Evolutionary conservation across 225 moss, liverwort and hornwort genomes (phyloP).

Genomic region (Antitrichia curtipendula): DNA sequence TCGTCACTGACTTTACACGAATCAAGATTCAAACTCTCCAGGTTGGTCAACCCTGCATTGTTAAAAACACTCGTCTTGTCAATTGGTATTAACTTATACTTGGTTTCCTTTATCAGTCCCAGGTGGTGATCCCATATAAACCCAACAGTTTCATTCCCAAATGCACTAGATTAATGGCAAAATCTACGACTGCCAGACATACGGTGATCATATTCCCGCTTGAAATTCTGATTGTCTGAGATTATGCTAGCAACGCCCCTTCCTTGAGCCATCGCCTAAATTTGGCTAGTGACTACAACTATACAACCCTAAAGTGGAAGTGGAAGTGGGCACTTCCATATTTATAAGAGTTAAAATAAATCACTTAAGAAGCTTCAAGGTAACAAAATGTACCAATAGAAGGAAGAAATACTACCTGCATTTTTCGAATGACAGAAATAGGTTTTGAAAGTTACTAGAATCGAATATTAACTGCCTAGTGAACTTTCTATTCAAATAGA

Average conservation of each 20-base stretch:
- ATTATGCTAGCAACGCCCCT: background rate
- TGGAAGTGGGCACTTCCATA: background rate
- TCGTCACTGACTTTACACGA: constrained; percentile 72
- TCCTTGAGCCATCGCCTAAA: background rate
- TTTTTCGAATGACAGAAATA: background rate
- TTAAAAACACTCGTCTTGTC: background rate
- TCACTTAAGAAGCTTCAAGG: background rate
- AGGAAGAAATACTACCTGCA: background rate
- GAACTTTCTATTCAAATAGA: background rate
- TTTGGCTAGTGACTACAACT: background rate
- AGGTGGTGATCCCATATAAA: background rate
- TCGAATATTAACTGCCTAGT: background rate
- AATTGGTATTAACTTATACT: background rate
- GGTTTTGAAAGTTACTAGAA: background rate
- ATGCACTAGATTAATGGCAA: background rate
- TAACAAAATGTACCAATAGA: background rate
- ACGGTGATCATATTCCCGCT: background rate
- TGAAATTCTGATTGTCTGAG: background rate
- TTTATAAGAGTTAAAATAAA: background rate
- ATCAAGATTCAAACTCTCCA: constrained; percentile 77
- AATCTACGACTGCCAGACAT: background rate
- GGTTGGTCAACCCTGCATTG: constrained; percentile 50
- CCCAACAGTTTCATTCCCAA: background rate
- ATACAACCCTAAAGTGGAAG: background rate
- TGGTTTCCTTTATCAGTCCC: background rate